Evolutionary conservation across 169 alveolate species (phyloP), one percentile per base, ranked within the genome.

Genomic region (Babesia ovata): DNA sequence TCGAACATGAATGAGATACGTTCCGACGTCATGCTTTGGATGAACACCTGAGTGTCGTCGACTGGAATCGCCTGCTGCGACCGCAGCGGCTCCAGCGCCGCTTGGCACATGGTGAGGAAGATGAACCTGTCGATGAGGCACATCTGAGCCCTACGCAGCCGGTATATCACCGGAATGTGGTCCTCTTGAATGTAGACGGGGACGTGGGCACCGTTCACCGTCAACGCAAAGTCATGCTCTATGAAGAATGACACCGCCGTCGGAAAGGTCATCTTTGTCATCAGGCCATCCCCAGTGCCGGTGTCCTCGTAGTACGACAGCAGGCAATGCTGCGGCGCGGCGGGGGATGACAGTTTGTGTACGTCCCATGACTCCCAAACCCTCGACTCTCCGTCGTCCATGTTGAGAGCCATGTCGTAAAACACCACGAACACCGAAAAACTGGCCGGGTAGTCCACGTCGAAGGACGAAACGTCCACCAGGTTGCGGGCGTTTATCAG

Each of bases 331-430:
- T 81, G 88, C 17, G 84, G 69, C 42, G 73, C 66, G 26, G 39
- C 59, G 24, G 88, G 88, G 29, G 83, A 17, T 0, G 71, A 24
- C 45, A 39, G 24, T 50, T 42, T 70, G 60, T 81, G 88, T 46
- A 57, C 44, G 53, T 71, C 76, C 88, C 88, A 81, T 26, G 70
- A 24, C 76, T 81, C 88, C 88, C 88, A 81, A 19, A 81, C 65
- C 49, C 39, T 22, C 22, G 39, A 2, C 21, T 57, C 61, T 17
- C 75, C 63, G 46, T 19, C 56, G 53, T 63, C 36, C 24, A 33
- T 28, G 29, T 14, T 0, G 29, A 66, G 60, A 16, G 71, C 63
- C 48, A 78, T n/a, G 45, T 81, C 88, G 73, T 63, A 81, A 59
- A 81, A 81, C 22, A 73, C 36, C 50, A 72, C 85, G 49, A 69